Evolutionary conservation across 2,329 filamentous ascomycete genomes (phyloP).

Genomic region (Whalleya microplaca): DNA sequence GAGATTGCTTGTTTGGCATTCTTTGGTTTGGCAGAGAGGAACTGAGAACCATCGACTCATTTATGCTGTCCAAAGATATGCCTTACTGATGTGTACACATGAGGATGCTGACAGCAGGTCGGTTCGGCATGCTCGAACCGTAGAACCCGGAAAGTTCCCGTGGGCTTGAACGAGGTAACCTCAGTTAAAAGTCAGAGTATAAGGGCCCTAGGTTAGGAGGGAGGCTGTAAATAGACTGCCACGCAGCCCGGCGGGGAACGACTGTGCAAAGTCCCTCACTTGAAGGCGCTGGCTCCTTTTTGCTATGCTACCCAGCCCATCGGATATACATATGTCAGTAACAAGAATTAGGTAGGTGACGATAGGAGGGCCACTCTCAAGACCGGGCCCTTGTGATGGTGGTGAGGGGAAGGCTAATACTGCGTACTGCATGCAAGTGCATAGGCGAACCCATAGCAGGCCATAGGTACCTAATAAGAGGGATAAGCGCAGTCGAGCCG

Average conservation of each 20-base stretch:
- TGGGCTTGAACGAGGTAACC: constrained; percentile 5
- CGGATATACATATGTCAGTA: constrained; percentile 22
- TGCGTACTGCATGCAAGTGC: constrained; percentile 28
- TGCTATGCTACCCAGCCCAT: constrained; percentile 3
- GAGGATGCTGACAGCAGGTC: constrained; percentile 1
- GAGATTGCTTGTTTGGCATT: too few species aligned
- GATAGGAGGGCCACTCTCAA: constrained; percentile 9
- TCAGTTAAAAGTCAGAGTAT: constrained; percentile 5
- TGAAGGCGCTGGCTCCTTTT: neutral
- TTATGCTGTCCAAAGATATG: neutral
- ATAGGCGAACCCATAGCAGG: constrained; percentile 19
- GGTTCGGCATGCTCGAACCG: constrained; percentile 4
- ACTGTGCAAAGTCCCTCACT: neutral
- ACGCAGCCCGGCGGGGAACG: constrained; percentile 10
- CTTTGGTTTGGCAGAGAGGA: neutral
- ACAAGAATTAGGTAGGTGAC: constrained; percentile 21
- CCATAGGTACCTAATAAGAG: constrained; percentile 1
- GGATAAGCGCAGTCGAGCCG: constrained; percentile 18
- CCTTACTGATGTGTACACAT: neutral
- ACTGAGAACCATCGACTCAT: neutral
- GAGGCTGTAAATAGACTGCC: constrained; percentile 7
- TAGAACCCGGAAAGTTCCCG: constrained; percentile 5
- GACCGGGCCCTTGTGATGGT: constrained; percentile 12
- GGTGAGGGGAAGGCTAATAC: constrained; percentile 23
- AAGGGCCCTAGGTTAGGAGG: neutral